A percentile compares a stretch with the other conserved stretches of the same genome.
phyloP scores from a whole-genome alignment of 345 rosid genomes.

The Capsella bursapastoris region DNA sequence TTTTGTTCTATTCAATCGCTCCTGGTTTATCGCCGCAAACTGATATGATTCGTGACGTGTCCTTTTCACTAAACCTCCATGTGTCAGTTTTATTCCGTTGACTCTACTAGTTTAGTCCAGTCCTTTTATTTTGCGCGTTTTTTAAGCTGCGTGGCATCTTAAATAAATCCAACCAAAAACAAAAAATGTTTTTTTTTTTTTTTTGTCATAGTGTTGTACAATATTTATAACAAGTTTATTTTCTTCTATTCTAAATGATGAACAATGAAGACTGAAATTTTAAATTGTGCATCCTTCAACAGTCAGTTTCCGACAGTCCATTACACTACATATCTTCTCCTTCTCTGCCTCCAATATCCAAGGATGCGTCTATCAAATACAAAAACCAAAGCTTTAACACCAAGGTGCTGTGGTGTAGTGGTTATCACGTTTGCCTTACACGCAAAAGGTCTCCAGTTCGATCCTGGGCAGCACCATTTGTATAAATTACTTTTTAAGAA shows the following conservation, averaged over 20 bases:
- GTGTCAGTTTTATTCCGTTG: not conserved
- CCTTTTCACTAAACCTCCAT: not conserved
- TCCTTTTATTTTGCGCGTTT: slow-evolving; percentile 12
- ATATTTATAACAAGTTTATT: too few relatives aligned
- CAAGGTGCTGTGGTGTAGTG: slow-evolving; percentile 39
- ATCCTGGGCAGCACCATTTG: slow-evolving; percentile 30
- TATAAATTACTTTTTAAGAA: not conserved
- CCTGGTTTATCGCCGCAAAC: slow-evolving; percentile 15
- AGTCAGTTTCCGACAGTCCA: slow-evolving; percentile 80
- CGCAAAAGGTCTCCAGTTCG: slow-evolving; percentile 45
- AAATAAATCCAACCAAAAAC: too few relatives aligned
- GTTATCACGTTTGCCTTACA: slow-evolving; percentile 46
- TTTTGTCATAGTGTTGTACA: too few relatives aligned
- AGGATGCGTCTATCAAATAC: slow-evolving; percentile 60
- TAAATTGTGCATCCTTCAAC: slow-evolving; percentile 75
- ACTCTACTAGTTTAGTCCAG: not conserved
- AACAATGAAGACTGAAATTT: too few relatives aligned
- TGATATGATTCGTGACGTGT: slow-evolving; percentile 25
- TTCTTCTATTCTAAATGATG: too few relatives aligned
- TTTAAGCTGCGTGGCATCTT: too few relatives aligned
- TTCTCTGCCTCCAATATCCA: slow-evolving; percentile 70
- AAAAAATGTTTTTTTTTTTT: too few relatives aligned
- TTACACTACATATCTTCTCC: slow-evolving; percentile 71
- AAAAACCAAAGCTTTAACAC: not conserved
- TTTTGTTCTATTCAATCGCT: not conserved